phyloP scores from a whole-genome alignment of 2,329 filamentous ascomycete species.

The Sclerotiophoma versabilis region DNA sequence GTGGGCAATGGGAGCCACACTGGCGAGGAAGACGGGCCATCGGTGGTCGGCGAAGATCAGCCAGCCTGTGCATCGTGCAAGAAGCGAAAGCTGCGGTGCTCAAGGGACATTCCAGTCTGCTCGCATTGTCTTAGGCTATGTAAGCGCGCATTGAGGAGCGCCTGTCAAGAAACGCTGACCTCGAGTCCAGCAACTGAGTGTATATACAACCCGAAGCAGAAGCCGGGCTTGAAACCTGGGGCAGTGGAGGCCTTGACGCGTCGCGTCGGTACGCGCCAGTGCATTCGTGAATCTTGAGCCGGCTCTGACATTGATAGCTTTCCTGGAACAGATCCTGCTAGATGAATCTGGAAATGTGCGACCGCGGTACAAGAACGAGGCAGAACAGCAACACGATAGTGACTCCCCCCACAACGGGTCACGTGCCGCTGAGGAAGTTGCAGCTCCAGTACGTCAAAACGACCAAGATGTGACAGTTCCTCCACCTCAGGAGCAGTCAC shows the following conservation, averaged over 20 bases:
- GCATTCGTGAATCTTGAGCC: background rate
- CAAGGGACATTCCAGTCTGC: conserved; percentile 40
- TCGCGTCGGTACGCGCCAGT: conserved; percentile 35
- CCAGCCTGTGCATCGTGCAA: conserved; percentile 44
- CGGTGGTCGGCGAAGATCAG: conserved; percentile 35
- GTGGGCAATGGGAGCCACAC: conserved; percentile 30
- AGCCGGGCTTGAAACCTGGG: conserved; percentile 44
- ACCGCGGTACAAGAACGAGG: conserved; percentile 26
- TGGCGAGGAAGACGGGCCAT: conserved; percentile 35
- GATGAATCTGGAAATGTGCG: conserved; percentile 37
- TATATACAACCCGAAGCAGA: conserved; percentile 43
- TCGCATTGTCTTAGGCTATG: conserved; percentile 43
- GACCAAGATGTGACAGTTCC: background rate
- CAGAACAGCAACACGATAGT: background rate
- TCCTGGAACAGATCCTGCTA: conserved; percentile 40
- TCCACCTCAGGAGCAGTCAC: background rate
- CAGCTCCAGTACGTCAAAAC: background rate
- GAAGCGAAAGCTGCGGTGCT: conserved; percentile 43
- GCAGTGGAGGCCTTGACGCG: conserved; percentile 44
- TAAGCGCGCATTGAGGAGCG: conserved; percentile 22
- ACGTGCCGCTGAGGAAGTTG: background rate
- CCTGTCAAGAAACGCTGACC: conserved; percentile 18
- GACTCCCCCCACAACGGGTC: background rate
- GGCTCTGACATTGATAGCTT: conserved; percentile 32
- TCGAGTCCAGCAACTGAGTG: conserved; percentile 34